phyloP scores from a whole-genome alignment of 495 filamentous ascomycete genomes.

The Oidiodendron maius region DNA sequence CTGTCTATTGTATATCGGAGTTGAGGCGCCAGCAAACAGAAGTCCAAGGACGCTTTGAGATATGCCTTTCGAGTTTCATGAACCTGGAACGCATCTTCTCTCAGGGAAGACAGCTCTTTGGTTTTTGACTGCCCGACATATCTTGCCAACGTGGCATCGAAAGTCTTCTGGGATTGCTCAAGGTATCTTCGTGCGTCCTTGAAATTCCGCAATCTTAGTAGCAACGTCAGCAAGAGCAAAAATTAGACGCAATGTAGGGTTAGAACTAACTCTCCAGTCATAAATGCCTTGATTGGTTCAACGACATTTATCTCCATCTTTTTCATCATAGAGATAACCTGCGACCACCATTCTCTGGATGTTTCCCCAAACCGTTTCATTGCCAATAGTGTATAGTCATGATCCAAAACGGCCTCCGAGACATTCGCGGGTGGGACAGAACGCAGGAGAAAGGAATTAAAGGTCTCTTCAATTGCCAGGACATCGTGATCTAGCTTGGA shows the following conservation, averaged over 20 bases:
- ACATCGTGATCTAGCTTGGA: conserved; percentile 73
- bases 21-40: conserved; percentile 79
- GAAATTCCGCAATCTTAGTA: conserved; percentile 35
- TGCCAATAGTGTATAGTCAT: conserved; percentile 88
- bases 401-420: conserved; percentile 78
- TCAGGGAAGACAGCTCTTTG: conserved; percentile 82
- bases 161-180: conserved; percentile 75
- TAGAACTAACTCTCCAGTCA: conserved; percentile 54
- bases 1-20: conserved; percentile 75
- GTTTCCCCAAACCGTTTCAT: conserved; percentile 80
- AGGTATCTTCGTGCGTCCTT: conserved; percentile 69
- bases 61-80: conserved; percentile 92
- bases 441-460: conserved; percentile 69
- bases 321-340: conserved; percentile 62
- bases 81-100: conserved; percentile 94
- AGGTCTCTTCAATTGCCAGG: conserved; percentile 56
- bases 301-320: conserved; percentile 69
- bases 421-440: conserved; percentile 64
- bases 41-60: conserved; percentile 88
- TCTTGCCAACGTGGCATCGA: conserved; percentile 71
- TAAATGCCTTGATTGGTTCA: conserved; percentile 74
- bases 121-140: conserved; percentile 83
- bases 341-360: conserved; percentile 77
- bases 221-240: conserved; percentile 3
- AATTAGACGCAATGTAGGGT: background rate